Percentiles rank a stretch among this genome's conserved stretches.
These are phyloP conservation scores for Sporothrix luriei DNA, from an alignment of 2,329 filamentous ascomycete species.

Conservation along the genomic window DNA sequence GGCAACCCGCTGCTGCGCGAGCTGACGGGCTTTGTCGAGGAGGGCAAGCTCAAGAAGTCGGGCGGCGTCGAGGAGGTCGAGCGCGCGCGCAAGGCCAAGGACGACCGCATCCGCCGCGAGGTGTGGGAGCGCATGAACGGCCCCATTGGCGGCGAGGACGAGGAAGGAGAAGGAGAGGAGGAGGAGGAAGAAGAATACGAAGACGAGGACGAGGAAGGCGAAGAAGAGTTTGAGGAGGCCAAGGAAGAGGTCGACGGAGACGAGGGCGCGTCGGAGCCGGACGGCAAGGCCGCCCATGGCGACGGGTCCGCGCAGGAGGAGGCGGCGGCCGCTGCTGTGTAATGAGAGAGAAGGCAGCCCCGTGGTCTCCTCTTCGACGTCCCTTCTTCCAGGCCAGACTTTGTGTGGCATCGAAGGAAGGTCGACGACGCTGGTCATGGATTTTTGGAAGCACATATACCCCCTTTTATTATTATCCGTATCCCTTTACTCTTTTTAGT, in stretches of 20 bases:
- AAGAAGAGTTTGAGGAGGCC: neutral
- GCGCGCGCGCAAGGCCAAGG: constrained; percentile 77
- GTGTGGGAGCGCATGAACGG: constrained; percentile 71
- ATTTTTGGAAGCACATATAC: constrained; percentile 18
- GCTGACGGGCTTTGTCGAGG: constrained; percentile 79
- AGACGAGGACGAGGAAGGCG: neutral
- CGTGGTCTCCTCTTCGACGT: neutral
- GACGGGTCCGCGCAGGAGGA: neutral
- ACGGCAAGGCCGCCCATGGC: constrained; percentile 10
- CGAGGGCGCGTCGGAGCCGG: constrained; percentile 1
- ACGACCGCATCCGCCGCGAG: constrained; percentile 82
- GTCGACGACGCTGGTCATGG: constrained; percentile 17
- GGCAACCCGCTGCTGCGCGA: constrained; percentile 82
- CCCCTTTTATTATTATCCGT: constrained; percentile 27
- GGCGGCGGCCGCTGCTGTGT: neutral
- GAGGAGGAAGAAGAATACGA: constrained; percentile 8
- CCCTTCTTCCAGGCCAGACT: neutral
- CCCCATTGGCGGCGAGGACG: constrained; percentile 41
- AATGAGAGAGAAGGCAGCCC: constrained; percentile 10
- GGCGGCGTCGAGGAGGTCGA: constrained; percentile 95
- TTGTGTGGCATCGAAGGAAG: neutral
- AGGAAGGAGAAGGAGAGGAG: constrained; percentile 1
- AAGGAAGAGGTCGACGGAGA: constrained; percentile 1
- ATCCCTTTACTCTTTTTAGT: constrained; percentile 21
- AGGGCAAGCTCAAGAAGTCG: constrained; percentile 92